Evolutionary conservation across 2,329 filamentous ascomycete species (phyloP).

Genomic region (Monilinia vaccinii-corymbosi): DNA sequence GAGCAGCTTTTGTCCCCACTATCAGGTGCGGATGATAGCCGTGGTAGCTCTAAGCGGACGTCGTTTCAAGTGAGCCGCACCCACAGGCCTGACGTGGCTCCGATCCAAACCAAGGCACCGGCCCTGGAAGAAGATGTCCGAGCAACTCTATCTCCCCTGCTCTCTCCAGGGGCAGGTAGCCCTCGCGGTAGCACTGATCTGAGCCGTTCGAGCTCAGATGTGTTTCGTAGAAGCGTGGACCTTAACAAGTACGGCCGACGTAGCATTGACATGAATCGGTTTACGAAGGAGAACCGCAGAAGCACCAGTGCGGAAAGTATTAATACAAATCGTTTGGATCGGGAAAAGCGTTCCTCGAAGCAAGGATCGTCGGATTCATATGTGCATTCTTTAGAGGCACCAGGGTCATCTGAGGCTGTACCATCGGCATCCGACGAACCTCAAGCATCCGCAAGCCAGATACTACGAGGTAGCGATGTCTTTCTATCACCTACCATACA

Average conservation of each 20-base stretch:
- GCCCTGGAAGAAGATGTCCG: conserved; percentile 47
- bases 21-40: conserved; percentile 14
- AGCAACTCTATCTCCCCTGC: conserved; percentile 47
- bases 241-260: conserved; percentile 30
- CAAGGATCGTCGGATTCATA: conserved; percentile 66
- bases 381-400: conserved; percentile 63
- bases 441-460: conserved; percentile 81
- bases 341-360: conserved; percentile 42
- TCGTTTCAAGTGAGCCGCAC: conserved; percentile 19
- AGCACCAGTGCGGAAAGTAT: conserved; percentile 47
- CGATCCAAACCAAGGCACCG: conserved; percentile 21
- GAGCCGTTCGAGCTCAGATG: conserved; percentile 45
- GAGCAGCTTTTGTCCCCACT: conserved; percentile 23
- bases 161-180: conserved; percentile 34
- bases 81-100: conserved; percentile 12
- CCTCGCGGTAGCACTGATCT: conserved; percentile 47
- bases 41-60: conserved; percentile 20
- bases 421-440: conserved; percentile 63
- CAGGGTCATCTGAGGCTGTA: conserved; percentile 61
- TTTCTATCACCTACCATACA: conserved; percentile 72
- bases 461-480: conserved; percentile 76
- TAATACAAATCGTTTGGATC: conserved; percentile 37
- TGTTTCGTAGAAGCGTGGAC: conserved; percentile 44
- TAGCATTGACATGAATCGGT: conserved; percentile 43
- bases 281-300: conserved; percentile 38